A percentile compares a stretch with the other conserved stretches of the same genome.
Conservation (phyloP, 2,329 filamentous ascomycete genomes). For the Diplodia corticola region DNA sequence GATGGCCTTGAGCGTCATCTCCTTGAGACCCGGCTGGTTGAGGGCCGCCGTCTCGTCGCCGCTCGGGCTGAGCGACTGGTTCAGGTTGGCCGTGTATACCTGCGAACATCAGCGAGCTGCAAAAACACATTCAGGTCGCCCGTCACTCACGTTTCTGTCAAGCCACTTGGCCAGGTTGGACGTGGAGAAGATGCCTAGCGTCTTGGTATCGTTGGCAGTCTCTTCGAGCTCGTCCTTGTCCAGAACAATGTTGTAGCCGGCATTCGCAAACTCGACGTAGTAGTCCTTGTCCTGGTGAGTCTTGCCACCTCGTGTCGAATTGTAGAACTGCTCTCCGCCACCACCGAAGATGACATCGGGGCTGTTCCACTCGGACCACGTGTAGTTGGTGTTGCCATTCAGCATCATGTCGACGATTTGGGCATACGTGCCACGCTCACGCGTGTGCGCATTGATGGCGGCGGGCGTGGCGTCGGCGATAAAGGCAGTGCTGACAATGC, state of each 20-base stretch:
- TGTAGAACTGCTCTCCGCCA: constrained; percentile 77
- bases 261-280: constrained; percentile 67
- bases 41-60: constrained; percentile 64
- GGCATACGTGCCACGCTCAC: constrained; percentile 67
- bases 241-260: constrained; percentile 68
- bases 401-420: constrained; percentile 74
- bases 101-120: background rate
- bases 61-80: constrained; percentile 67
- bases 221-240: constrained; percentile 71
- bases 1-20: constrained; percentile 86
- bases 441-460: constrained; percentile 60
- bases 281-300: constrained; percentile 74
- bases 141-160: constrained; percentile 63
- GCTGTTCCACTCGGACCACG: constrained; percentile 72
- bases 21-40: constrained; percentile 80
- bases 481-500: constrained; percentile 75
- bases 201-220: constrained; percentile 59
- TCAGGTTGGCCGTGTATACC: constrained; percentile 70
- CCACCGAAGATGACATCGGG: constrained; percentile 82
- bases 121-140: too few species aligned
- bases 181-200: constrained; percentile 76
- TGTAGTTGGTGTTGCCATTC: constrained; percentile 75
- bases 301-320: constrained; percentile 52
- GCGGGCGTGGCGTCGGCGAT: constrained; percentile 81
- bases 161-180: constrained; percentile 81